Base-by-base conservation (phyloP, 805 yeast genomes). In the Schwanniomyces sp. region DNA sequence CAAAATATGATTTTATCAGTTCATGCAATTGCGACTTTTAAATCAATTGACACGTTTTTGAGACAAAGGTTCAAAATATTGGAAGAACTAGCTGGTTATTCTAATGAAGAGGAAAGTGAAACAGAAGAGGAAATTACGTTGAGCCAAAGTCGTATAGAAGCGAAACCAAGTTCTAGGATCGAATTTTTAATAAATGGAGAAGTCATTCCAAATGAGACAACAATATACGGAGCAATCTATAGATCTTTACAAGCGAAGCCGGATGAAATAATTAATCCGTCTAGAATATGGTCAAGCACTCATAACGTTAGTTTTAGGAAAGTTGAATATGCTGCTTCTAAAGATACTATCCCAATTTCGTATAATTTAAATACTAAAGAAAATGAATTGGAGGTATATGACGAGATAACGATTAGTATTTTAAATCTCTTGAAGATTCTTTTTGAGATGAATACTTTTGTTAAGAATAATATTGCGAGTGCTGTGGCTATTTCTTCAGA, bases 201-300 rank as follows among this genome's bases (percentile, higher is more conserved):
- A 47, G 68, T 64, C 0, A 71, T 88, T 25, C 85, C 89, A 2
- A 71, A 72, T 34, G 88, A 80, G 44, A 81, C 88, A 0, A 88
- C 96, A 0, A 76, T 89, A 2, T 87, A 83, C 64, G 94, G 94
- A 1, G 91, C 90, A 0, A 70, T 86, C 5, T 83, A 82, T 59
- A 76, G 79, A 42, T 67, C 80, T 2, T 59, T 78, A 11, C 76
- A 79, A 58, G 46, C 58, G 7, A 55, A 66, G 14, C 54, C 75
- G 0, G 67, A 68, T 27, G 71, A 69, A 36, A 57, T 59, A 18
- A 72, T 81, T 25, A 78, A 82, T 24, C 69, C 82, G 0, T 60
- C 63, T 7, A 70, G 60, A 43, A 69, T 89, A 14, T 88, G 95
- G 92, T 61, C 70, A 3, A 72, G 67, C n/a, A 59, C 64, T 5